phyloP scores from a whole-genome alignment of 257 asterid genomes.

The Solanum chilense region DNA sequence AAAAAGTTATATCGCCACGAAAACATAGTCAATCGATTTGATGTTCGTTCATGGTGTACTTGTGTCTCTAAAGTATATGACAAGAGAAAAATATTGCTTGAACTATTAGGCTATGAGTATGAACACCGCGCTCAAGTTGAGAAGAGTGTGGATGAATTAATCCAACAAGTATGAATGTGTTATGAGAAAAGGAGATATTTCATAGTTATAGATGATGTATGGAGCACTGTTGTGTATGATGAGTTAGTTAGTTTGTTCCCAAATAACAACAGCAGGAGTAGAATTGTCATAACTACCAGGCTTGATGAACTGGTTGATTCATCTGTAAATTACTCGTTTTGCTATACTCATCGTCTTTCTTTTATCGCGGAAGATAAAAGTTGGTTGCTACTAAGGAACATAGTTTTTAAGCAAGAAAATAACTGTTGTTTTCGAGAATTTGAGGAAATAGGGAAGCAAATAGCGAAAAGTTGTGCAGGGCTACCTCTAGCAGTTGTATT shows the following conservation, averaged over 20 bases:
- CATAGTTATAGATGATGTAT: constrained; percentile 11
- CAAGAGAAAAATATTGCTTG: background rate
- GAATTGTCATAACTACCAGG: constrained; percentile 4
- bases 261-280: background rate
- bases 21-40: background rate
- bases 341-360: background rate
- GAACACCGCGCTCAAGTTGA: background rate
- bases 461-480: background rate
- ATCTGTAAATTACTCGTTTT: background rate
- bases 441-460: background rate
- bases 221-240: constrained; percentile 1
- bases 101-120: background rate
- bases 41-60: constrained; percentile 4
- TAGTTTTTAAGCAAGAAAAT: background rate
- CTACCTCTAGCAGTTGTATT: background rate
- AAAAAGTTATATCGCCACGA: background rate
- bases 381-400: background rate
- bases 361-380: background rate
- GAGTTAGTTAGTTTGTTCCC: background rate
- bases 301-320: background rate
- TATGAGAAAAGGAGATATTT: background rate
- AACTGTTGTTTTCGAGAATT: background rate
- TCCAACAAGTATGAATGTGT: background rate
- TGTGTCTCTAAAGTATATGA: background rate
- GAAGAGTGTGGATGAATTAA: background rate